A percentile compares a stretch with the other conserved stretches of the same genome.
Evolutionary conservation across 1,284 basidiomycete species (phyloP).

Genomic region (Tylopilus sp.): DNA sequence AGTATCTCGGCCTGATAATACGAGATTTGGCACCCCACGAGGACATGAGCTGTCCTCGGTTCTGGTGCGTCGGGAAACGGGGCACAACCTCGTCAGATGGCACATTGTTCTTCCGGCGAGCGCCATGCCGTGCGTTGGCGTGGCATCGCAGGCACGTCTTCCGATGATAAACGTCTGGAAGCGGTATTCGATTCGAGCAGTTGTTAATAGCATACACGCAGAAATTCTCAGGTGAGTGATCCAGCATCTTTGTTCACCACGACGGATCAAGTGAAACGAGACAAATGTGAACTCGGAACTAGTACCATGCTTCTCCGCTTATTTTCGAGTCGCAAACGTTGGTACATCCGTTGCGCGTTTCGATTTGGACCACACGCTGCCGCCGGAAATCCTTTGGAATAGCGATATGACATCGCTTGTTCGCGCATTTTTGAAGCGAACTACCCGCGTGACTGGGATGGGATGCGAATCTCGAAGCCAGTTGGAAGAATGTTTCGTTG

Average conservation of each 20-base stretch:
- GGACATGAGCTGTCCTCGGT: slow-evolving; percentile 23
- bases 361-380: slow-evolving; percentile 52
- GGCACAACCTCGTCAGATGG: slow-evolving; percentile 22
- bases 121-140: slow-evolving; percentile 20
- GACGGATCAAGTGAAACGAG: not conserved
- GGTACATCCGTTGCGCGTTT: slow-evolving; percentile 42
- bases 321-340: slow-evolving; percentile 20
- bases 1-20: slow-evolving; percentile 31
- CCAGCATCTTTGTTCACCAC: slow-evolving; percentile 20
- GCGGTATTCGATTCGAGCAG: slow-evolving; percentile 25
- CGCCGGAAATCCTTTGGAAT: slow-evolving; percentile 42
- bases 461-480: slow-evolving; percentile 34
- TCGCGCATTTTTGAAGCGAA: slow-evolving; percentile 28
- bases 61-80: slow-evolving; percentile 28
- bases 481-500: too few species aligned
- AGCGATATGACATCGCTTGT: slow-evolving; percentile 37
- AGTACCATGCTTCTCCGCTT: not conserved
- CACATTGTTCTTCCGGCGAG: slow-evolving; percentile 5
- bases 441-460: slow-evolving; percentile 27
- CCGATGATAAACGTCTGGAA: slow-evolving; percentile 28
- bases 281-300: not conserved
- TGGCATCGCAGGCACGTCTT: slow-evolving; percentile 36
- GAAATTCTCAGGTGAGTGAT: slow-evolving; percentile 8
- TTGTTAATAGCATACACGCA: slow-evolving; percentile 17
- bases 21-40: slow-evolving; percentile 37